Conservation (phyloP, 2,329 filamentous ascomycete species). For the Allantophomopsis lycopodina region DNA sequence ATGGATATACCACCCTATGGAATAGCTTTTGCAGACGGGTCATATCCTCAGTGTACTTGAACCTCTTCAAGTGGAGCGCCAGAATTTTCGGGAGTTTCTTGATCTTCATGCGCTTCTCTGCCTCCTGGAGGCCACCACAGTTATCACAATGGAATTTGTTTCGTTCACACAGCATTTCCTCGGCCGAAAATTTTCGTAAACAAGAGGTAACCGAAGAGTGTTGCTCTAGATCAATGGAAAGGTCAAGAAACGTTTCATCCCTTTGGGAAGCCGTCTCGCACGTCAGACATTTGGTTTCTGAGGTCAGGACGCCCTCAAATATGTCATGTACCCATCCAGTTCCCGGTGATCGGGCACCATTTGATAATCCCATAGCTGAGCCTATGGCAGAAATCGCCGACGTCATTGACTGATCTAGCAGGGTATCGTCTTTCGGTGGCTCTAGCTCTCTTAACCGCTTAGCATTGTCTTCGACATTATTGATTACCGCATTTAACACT, state of each 20-base stretch:
- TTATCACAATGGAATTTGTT: conserved; percentile 99
- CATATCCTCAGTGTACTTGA: conserved; percentile 96
- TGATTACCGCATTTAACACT: conserved; percentile 88
- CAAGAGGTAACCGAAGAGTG: conserved; percentile 95
- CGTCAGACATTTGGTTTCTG: conserved; percentile 90
- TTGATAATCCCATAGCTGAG: conserved; percentile 21
- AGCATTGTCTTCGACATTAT: conserved; percentile 83
- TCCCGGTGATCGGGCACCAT: conserved; percentile 37
- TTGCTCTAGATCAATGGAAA: conserved; percentile 91
- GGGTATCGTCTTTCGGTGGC: conserved; percentile 24
- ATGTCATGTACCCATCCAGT: conserved; percentile 93
- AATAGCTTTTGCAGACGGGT: conserved; percentile 92
- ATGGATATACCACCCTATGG: conserved; percentile 92
- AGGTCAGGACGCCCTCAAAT: conserved; percentile 88
- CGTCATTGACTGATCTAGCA: conserved; percentile 36
- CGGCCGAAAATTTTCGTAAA: conserved; percentile 87
- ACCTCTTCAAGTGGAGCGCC: conserved; percentile 86
- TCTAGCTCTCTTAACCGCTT: conserved; percentile 43
- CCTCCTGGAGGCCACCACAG: conserved; percentile 91
- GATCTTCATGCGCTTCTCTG: conserved; percentile 98
- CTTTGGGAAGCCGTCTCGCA: conserved; percentile 92
- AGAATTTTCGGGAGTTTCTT: conserved; percentile 86
- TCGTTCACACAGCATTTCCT: conserved; percentile 95
- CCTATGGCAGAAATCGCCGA: conserved; percentile 24
- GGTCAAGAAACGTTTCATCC: conserved; percentile 89